These are phyloP conservation scores for Taxillus chinensis DNA, from an alignment of 164 flowering plant species.

Conservation along the genomic window DNA sequence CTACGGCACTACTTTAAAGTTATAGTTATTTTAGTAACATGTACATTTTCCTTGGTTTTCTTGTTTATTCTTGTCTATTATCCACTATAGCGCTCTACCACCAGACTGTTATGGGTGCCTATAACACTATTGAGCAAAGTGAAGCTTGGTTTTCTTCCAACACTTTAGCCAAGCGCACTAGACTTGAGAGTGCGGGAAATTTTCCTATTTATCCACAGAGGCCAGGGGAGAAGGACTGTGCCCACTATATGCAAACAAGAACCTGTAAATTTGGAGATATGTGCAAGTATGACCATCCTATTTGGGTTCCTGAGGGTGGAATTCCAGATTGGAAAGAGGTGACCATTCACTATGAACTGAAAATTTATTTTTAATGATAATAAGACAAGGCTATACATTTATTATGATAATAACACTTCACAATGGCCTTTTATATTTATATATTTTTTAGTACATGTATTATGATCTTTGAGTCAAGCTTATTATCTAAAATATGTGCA, in stretches of 20 bases:
- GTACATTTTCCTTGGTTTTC: constrained; percentile 24
- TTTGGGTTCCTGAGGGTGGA: constrained; percentile 99
- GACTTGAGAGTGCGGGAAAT: constrained; percentile 68
- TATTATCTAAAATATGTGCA: neutral
- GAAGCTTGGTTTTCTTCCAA: constrained; percentile 77
- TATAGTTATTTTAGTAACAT: constrained; percentile 21
- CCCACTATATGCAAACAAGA: constrained; percentile 98
- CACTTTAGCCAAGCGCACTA: constrained; percentile 83
- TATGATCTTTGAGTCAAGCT: neutral
- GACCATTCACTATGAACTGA: constrained; percentile 29
- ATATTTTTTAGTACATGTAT: neutral
- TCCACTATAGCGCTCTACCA: constrained; percentile 81
- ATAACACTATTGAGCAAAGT: constrained; percentile 69
- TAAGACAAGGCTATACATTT: neutral
- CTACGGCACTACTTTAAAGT: constrained; percentile 9
- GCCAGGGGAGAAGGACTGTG: constrained; percentile 97
- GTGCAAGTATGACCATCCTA: constrained; percentile 99
- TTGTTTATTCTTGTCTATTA: constrained; percentile 45
- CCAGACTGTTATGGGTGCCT: constrained; percentile 63
- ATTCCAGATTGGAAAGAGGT: constrained; percentile 99
- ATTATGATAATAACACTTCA: neutral
- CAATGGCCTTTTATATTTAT: too few species aligned
- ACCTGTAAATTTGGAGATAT: constrained; percentile 95
- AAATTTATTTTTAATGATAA: constrained; percentile 16
- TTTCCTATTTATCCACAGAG: constrained; percentile 92